These are phyloP conservation scores for Malassezia globosa DNA, from an alignment of 1,284 basidiomycete genomes.

Conservation along the genomic window DNA sequence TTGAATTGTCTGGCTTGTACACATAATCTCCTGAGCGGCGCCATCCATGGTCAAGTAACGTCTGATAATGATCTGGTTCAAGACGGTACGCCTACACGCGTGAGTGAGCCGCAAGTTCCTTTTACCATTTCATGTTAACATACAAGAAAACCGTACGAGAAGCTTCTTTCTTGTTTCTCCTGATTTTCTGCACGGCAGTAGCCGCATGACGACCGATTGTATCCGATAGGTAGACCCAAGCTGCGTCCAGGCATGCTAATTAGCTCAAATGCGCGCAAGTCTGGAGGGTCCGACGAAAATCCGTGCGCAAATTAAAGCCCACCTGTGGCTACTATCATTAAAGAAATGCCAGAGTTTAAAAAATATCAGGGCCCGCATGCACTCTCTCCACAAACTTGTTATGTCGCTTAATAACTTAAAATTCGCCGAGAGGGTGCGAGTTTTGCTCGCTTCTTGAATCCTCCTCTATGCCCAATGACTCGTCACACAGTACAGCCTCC, in stretches of 20 bases:
- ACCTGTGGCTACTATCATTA: no score
- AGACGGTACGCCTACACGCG: conserved; percentile 23
- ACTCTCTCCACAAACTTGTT: no score
- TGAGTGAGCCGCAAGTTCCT: not conserved
- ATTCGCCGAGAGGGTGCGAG: no score
- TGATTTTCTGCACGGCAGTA: conserved; percentile 51
- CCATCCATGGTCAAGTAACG: conserved; percentile 37
- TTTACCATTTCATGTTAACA: not conserved
- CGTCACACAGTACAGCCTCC: no score
- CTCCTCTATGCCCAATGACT: no score
- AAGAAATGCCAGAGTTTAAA: no score
- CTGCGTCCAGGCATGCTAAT: conserved; percentile 1
- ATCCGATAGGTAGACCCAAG: conserved; percentile 49
- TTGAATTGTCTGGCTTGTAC: conserved; percentile 37
- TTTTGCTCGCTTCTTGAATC: no score
- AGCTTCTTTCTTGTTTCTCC: conserved; percentile 37
- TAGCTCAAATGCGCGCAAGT: no score
- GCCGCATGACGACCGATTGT: conserved; percentile 49
- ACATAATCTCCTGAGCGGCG: conserved; percentile 35
- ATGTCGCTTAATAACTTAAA: no score
- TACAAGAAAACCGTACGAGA: conserved; percentile 48
- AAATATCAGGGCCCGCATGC: no score
- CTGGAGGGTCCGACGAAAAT: no score
- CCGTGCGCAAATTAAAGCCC: no score
- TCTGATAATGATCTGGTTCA: conserved; percentile 30